Percentiles rank a stretch among this genome's conserved stretches.
Conservation (phyloP, 108 stramenopile species). For the Conticribra weissflogii region DNA sequence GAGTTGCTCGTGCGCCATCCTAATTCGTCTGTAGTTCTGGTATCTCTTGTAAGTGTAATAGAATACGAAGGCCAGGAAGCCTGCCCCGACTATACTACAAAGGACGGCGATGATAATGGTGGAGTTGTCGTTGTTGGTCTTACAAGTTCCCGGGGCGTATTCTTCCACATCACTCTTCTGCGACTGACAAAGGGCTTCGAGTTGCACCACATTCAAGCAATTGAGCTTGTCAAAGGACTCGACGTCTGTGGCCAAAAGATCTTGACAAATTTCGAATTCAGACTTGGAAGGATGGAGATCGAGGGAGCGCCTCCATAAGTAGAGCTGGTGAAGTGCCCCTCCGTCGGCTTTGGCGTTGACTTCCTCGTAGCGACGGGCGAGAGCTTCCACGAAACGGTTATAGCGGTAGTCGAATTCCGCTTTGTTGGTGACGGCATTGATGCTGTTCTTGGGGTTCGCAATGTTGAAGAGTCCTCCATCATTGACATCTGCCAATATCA, state of each 20-base stretch:
- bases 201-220: constrained; percentile 20
- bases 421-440: constrained; percentile 16
- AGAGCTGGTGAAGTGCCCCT: constrained; percentile 40
- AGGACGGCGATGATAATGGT: constrained; percentile 24
- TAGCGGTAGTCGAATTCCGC: constrained; percentile 34
- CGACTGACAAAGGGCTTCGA: constrained; percentile 33
- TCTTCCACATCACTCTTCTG: constrained; percentile 38
- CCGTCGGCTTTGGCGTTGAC: constrained; percentile 23
- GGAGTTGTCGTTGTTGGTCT: constrained; percentile 15
- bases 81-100: constrained; percentile 22
- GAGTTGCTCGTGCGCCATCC: constrained; percentile 42
- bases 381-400: constrained; percentile 16
- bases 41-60: constrained; percentile 30
- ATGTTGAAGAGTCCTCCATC: constrained; percentile 34
- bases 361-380: constrained; percentile 23
- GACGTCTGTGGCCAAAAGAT: constrained; percentile 18
- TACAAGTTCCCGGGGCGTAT: constrained; percentile 33
- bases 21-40: constrained; percentile 22
- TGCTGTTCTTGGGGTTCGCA: constrained; percentile 17
- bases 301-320: constrained; percentile 41
- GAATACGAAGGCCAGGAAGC: constrained; percentile 4
- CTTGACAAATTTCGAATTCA: constrained; percentile 29
- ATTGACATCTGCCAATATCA: constrained; percentile 19
- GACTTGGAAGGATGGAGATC: constrained; percentile 30
- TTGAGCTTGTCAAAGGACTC: constrained; percentile 15